Base-by-base conservation (phyloP, 352 stramenopile genomes). In the Thalassiosira livingstoniorum region DNA sequence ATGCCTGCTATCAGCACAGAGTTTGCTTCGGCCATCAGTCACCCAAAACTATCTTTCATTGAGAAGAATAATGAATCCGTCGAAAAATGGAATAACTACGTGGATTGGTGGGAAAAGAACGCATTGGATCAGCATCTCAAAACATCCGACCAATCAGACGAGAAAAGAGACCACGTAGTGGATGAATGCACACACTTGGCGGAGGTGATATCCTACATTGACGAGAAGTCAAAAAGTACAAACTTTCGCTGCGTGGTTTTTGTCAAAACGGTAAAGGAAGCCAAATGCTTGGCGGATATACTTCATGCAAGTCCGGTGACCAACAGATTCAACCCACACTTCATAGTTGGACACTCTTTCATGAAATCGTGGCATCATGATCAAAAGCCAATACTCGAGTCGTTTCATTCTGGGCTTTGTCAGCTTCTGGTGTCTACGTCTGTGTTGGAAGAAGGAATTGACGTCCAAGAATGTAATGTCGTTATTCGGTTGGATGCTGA, bases 381-480 rank as follows among this genome's bases (percentile, higher is more conserved):
- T 27, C 54, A 62, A 31, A 62, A 62, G n/a, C 54, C 54, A n/a
- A 62, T 34, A 35, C 21, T 62, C 7, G 54, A 62, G 21, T 62
- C 54, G 3, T 62, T 62, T 62, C 21, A 27, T 32, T 34, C n/a
- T 18, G 54, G 54, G n/a, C 15, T 35, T 11, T 62, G 54, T 27
- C 21, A 62, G 27, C 54, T 62, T n/a, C n/a, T 62, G 2, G 54
- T 62, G 15, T 62, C 15, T 27, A 62, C 54, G 13, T 62, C 54
- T 11, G 27, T 62, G 23, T 27, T 62, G 5, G 54, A 62, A 27
- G 54, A 62, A 27, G 27, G 54, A 11, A 62, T 62, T 27, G 54
- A 62, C 35, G 54, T 62, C 27, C 2, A 62, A 34, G 54, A 62
- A n/a, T 62, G 54, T 34, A 62, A 62, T 27, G 27, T 62, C 35